Percentiles rank a stretch among this genome's conserved stretches.
phyloP scores from a whole-genome alignment of 257 asterid genomes.

The Penstemon davidsonii region DNA sequence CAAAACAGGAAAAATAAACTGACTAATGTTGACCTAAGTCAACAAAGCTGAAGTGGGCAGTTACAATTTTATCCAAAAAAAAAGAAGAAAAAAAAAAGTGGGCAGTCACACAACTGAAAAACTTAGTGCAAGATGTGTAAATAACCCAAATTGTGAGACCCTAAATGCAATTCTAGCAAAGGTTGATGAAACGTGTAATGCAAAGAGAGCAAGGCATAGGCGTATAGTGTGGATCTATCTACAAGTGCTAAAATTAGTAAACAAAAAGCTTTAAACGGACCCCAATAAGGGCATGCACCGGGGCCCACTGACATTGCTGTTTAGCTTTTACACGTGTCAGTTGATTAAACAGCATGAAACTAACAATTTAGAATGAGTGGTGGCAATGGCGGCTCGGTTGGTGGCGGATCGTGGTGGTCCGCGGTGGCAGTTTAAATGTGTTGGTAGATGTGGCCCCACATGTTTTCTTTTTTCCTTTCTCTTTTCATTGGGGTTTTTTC shows the following conservation, averaged over 20 bases:
- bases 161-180: background rate
- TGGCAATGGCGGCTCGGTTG: background rate
- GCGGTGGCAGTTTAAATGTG: background rate
- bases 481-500: too few relatives aligned
- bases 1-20: too few relatives aligned
- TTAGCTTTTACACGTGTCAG: slow-evolving; percentile 24
- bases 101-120: too few relatives aligned
- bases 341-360: background rate
- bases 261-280: background rate
- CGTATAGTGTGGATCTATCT: slow-evolving; percentile 12
- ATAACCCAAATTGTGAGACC: too few relatives aligned
- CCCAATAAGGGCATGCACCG: background rate
- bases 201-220: slow-evolving; percentile 19
- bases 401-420: background rate
- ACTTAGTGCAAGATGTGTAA: too few relatives aligned
- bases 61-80: too few relatives aligned
- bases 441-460: too few relatives aligned
- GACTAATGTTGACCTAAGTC: too few relatives aligned
- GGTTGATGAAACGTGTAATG: background rate
- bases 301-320: slow-evolving; percentile 6
- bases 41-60: too few relatives aligned
- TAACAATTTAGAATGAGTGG: background rate
- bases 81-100: too few relatives aligned
- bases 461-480: too few relatives aligned
- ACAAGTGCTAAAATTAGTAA: slow-evolving; percentile 31